These are phyloP conservation scores for Grigorovia transvaalensis DNA, from an alignment of 805 yeast species.

Conservation along the genomic window DNA sequence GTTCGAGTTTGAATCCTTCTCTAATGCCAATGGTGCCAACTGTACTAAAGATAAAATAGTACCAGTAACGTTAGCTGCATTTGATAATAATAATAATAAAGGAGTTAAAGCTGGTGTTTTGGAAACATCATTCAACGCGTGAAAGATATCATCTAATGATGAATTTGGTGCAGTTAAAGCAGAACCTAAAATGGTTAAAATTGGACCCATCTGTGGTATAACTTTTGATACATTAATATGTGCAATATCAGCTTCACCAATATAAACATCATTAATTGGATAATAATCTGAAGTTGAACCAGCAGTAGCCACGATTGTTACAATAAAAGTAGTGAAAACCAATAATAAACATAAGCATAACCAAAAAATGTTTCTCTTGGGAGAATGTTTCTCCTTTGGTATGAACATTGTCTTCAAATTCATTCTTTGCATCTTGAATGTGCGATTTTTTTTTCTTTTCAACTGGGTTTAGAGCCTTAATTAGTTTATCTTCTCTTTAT, in stretches of 20 bases:
- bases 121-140: slow-evolving; percentile 17
- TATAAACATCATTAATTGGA: slow-evolving; percentile 22
- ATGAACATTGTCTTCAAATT: not conserved
- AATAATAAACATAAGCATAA: slow-evolving; percentile 8
- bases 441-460: no score
- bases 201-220: slow-evolving; percentile 24
- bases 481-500: no score
- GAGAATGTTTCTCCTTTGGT: slow-evolving; percentile 2
- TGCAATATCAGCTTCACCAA: slow-evolving; percentile 26
- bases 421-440: not conserved
- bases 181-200: slow-evolving; percentile 22
- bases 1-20: slow-evolving; percentile 9
- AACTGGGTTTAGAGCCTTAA: no score
- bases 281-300: slow-evolving; percentile 26
- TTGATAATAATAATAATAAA: slow-evolving; percentile 19
- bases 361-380: not conserved
- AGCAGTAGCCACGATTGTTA: slow-evolving; percentile 23
- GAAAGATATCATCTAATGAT: slow-evolving; percentile 16
- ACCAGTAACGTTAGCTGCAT: slow-evolving; percentile 16
- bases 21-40: slow-evolving; percentile 23
- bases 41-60: slow-evolving; percentile 18
- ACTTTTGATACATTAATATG: slow-evolving; percentile 28
- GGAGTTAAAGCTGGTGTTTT: slow-evolving; percentile 25
- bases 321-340: slow-evolving; percentile 19
- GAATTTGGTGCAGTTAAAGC: slow-evolving; percentile 22